A percentile compares a stretch with the other conserved stretches of the same genome.
Conservation (phyloP, 225 moss, liverwort and hornwort species). For the Antitrichia curtipendula region DNA sequence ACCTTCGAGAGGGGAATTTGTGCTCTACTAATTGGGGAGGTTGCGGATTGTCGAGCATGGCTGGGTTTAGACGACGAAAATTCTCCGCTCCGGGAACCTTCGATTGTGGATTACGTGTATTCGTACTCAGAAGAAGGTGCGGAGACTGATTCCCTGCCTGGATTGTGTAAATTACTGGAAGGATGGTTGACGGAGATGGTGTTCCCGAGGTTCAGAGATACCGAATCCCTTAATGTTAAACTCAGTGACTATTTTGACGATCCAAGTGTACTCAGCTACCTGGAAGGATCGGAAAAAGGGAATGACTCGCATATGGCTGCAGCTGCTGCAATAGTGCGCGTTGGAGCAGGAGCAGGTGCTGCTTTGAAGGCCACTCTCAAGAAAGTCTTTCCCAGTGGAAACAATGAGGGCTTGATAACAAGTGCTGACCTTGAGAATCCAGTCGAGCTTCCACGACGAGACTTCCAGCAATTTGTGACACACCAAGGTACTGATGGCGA, state of each 20-base stretch:
- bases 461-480: constrained; percentile 47
- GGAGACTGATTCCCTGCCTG: constrained; percentile 41
- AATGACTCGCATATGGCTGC: constrained; percentile 71
- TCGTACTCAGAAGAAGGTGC: constrained; percentile 58
- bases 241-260: constrained; percentile 87
- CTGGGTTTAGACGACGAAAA: constrained; percentile 62
- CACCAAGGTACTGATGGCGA: constrained; percentile 47
- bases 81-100: constrained; percentile 54
- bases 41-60: constrained; percentile 69
- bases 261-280: constrained; percentile 54
- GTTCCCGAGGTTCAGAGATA: constrained; percentile 70
- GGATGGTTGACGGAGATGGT: constrained; percentile 84
- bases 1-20: constrained; percentile 85
- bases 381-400: constrained; percentile 62
- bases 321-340: constrained; percentile 76
- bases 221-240: constrained; percentile 40
- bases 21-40: constrained; percentile 78
- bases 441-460: constrained; percentile 22
- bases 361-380: constrained; percentile 72
- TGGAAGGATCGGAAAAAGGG: constrained; percentile 61
- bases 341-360: constrained; percentile 62
- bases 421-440: constrained; percentile 14
- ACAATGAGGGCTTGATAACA: constrained; percentile 9
- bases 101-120: constrained; percentile 60
- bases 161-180: constrained; percentile 79